Evolutionary conservation across 495 filamentous ascomycete species (phyloP), one percentile per base, ranked within the genome.

Genomic region (Xylaria curta): DNA sequence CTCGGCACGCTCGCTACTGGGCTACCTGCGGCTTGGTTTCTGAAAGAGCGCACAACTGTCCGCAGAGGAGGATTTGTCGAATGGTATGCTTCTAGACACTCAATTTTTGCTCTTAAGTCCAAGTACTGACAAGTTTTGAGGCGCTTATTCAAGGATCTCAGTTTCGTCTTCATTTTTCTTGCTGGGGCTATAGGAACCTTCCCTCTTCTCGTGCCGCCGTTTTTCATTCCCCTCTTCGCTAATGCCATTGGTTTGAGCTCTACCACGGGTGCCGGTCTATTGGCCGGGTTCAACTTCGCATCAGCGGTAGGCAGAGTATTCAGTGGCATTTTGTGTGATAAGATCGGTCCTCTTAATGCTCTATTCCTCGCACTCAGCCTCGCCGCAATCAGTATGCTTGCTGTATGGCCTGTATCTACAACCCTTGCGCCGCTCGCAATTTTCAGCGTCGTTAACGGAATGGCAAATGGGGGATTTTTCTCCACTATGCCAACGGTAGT

Each of bases 401-500:
- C 85, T 2, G 77, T 90, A 0, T 89, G 88, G 88, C 88, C 88
- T 0, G 81, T 87, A 0, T 87, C 87, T 21, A 83, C 77, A 36
- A 85, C 83, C 0, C 76, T 89, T 19, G 87, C 79, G 0, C 87
- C 87, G 0, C 75, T 89, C 33, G 70, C 86, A 17, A 78, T 83
- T 0, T 89, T 90, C 69, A 85, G 84, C 15, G 78, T 85, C 28
- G 80, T 89, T 31, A 90, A 88, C 69, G 87, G 88, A 2, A 79
- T 84, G 65, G 81, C 86, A 0, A 89, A 89, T 74, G 88, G 87
- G 0, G 85, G 81, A 0, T 89, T 89, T 78, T 90, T 90, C 72
- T 85, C 85, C 5, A 88, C 86, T 0, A 86, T 89, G 78, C 88
- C 89, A 4, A 91, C 89, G 6, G 88, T 87, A 9, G 85, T 90